phyloP scores from a whole-genome alignment of 306 rosid species.

The Malus fusca region DNA sequence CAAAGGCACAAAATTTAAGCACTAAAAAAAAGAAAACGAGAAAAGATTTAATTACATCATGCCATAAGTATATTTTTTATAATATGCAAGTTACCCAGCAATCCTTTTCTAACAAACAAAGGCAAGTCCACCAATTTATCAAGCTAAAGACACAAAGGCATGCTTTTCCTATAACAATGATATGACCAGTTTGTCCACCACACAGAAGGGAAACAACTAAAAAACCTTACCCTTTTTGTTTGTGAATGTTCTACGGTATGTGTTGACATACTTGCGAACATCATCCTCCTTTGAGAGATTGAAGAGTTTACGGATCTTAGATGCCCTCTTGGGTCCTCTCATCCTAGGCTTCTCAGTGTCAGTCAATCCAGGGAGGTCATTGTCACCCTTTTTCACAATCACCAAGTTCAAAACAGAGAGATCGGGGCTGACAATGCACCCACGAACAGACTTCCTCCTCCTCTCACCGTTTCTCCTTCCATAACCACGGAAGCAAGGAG shows the following conservation, averaged over 20 bases:
- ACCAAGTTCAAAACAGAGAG: conserved; percentile 59
- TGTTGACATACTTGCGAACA: conserved; percentile 56
- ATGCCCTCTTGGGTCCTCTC: conserved; percentile 69
- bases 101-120: neutral
- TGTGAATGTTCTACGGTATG: conserved; percentile 50
- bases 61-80: neutral
- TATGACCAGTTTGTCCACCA: neutral
- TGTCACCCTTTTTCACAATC: conserved; percentile 56
- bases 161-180: neutral
- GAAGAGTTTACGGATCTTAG: conserved; percentile 55
- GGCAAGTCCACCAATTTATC: too few relatives aligned
- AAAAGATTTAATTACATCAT: neutral
- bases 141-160: neutral
- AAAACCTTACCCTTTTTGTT: conserved; percentile 32
- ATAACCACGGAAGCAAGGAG: conserved; percentile 60
- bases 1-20: neutral
- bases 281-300: conserved; percentile 58
- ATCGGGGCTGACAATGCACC: conserved; percentile 58
- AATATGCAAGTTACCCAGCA: neutral
- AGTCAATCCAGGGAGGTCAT: conserved; percentile 58
- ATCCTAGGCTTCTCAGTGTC: conserved; percentile 57
- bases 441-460: conserved; percentile 57
- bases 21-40: neutral
- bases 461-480: conserved; percentile 60
- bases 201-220: neutral